Evolutionary conservation across 805 yeast genomes (phyloP).

Genomic region (Saturnispora diversa): DNA sequence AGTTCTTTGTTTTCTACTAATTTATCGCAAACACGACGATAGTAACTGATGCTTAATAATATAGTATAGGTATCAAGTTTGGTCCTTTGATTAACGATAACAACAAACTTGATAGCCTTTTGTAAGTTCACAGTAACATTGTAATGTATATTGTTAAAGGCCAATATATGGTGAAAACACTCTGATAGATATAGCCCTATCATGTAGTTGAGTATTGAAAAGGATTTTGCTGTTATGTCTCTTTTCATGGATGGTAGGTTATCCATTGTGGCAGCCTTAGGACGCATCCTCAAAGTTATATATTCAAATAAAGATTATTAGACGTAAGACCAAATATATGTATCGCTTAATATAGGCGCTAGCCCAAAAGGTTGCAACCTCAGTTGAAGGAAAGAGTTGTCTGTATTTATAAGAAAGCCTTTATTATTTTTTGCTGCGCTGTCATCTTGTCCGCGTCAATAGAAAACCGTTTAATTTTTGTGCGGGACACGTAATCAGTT

Average conservation of each 20-base stretch:
- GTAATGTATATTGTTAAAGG: background rate
- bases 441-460: too few species aligned
- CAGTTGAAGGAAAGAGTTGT: too few species aligned
- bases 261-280: too few species aligned
- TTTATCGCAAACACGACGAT: background rate
- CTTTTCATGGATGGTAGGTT: too few species aligned
- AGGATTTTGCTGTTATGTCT: background rate
- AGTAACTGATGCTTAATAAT: background rate
- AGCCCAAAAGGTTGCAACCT: too few species aligned
- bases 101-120: conserved; percentile 4
- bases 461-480: too few species aligned
- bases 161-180: background rate
- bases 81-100: conserved; percentile 11
- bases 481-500: too few species aligned
- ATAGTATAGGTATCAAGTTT: background rate
- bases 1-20: background rate
- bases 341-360: too few species aligned
- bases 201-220: conserved; percentile 1
- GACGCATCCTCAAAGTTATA: background rate
- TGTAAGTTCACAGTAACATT: background rate
- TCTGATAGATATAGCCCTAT: background rate
- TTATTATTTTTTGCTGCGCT: too few species aligned
- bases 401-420: too few species aligned
- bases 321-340: too few species aligned
- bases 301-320: background rate